A percentile compares a stretch with the other conserved stretches of the same genome.
phyloP scores from a whole-genome alignment of 768 basidiomycete species.

The Hygrocybe punicea region DNA sequence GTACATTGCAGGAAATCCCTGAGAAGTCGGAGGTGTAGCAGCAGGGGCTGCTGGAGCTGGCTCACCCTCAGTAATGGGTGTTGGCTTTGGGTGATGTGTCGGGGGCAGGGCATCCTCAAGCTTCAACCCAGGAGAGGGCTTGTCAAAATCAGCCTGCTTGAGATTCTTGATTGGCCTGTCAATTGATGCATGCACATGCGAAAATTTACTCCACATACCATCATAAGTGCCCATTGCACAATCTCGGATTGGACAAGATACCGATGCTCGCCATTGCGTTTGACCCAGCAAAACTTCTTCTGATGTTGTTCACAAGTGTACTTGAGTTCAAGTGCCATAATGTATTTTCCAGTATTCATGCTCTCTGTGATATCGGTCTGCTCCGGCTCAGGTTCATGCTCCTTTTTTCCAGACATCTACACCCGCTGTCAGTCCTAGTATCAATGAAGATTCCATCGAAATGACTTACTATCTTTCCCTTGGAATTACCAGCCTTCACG shows the following conservation, averaged over 20 bases:
- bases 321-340: slow-evolving; percentile 1
- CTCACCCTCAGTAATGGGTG: background rate
- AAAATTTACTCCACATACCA: background rate
- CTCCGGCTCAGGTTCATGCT: background rate
- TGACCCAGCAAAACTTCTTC: slow-evolving; percentile 1
- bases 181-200: background rate
- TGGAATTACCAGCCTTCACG: background rate
- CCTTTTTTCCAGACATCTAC: background rate
- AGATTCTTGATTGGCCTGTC: background rate
- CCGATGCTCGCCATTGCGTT: background rate
- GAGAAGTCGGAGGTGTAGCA: background rate
- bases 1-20: background rate
- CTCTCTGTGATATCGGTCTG: background rate
- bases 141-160: background rate
- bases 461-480: background rate
- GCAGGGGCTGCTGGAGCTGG: background rate
- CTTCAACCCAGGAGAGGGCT: background rate
- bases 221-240: slow-evolving; percentile 1
- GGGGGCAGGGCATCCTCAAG: background rate
- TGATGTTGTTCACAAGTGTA: background rate
- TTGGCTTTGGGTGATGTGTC: background rate
- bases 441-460: background rate
- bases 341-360: background rate
- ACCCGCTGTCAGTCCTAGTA: background rate
- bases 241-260: slow-evolving; percentile 1